Conservation (phyloP, 1,284 basidiomycete species). For the Sanghuangporus baumii region DNA sequence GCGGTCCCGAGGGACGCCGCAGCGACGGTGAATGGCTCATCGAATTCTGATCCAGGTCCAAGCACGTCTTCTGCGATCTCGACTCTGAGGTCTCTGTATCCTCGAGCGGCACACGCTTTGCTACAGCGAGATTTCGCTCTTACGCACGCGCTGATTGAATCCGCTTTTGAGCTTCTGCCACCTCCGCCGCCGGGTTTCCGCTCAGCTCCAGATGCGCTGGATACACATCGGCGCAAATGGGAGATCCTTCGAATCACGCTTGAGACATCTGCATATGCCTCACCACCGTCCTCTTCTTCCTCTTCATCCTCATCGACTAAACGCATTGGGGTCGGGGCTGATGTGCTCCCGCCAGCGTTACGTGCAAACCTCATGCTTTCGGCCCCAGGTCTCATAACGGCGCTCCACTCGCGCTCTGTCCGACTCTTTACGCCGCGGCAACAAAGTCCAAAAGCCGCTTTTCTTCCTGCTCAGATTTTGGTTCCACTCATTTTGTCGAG, state of each 20-base stretch:
- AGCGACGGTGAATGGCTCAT: background rate
- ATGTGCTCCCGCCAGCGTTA: slow-evolving; percentile 43
- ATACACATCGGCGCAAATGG: slow-evolving; percentile 67
- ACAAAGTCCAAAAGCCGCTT: slow-evolving; percentile 39
- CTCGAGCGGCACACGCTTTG: slow-evolving; percentile 69
- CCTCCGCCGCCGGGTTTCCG: slow-evolving; percentile 34
- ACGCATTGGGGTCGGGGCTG: slow-evolving; percentile 7
- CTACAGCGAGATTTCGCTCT: slow-evolving; percentile 61
- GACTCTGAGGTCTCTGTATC: slow-evolving; percentile 63
- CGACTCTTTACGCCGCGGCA: slow-evolving; percentile 53
- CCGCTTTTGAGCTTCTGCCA: slow-evolving; percentile 59
- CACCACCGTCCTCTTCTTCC: slow-evolving; percentile 38
- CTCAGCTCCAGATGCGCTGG: slow-evolving; percentile 37
- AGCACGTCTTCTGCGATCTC: slow-evolving; percentile 24
- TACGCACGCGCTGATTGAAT: slow-evolving; percentile 55
- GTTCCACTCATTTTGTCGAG: slow-evolving; percentile 63
- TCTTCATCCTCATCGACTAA: background rate
- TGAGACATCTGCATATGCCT: slow-evolving; percentile 64
- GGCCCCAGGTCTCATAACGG: slow-evolving; percentile 49
- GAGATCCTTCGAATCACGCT: slow-evolving; percentile 77
- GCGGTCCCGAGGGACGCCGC: background rate
- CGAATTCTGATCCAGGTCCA: slow-evolving; percentile 13
- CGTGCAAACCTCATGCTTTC: slow-evolving; percentile 49
- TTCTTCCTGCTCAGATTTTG: slow-evolving; percentile 62
- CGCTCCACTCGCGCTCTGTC: slow-evolving; percentile 58